phyloP scores from a whole-genome alignment of 2,329 filamentous ascomycete species.

The Stagonosporopsis rhizophila region DNA sequence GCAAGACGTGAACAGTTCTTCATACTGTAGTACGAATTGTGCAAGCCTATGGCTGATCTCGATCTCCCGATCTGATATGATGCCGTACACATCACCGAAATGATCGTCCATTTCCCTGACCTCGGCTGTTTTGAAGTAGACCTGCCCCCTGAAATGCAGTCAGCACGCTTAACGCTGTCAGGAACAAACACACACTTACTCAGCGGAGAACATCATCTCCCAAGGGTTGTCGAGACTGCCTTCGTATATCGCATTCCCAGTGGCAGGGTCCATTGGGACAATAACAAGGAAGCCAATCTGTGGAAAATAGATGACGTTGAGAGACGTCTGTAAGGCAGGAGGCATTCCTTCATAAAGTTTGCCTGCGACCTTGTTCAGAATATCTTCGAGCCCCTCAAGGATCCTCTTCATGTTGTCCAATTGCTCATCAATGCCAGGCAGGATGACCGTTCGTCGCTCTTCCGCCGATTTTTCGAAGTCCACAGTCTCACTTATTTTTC shows the following conservation, averaged over 20 bases:
- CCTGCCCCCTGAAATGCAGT: slow-evolving; percentile 54
- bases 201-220: slow-evolving; percentile 78
- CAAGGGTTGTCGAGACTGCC: slow-evolving; percentile 69
- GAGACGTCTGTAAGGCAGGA: slow-evolving; percentile 57
- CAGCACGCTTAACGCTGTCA: neutral
- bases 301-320: slow-evolving; percentile 88
- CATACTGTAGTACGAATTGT: slow-evolving; percentile 71
- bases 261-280: slow-evolving; percentile 67
- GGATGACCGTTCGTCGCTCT: slow-evolving; percentile 75
- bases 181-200: slow-evolving; percentile 41
- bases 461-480: slow-evolving; percentile 81
- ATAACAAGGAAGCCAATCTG: slow-evolving; percentile 90
- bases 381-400: slow-evolving; percentile 77
- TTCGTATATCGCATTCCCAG: slow-evolving; percentile 67
- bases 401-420: slow-evolving; percentile 79
- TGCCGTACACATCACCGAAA: slow-evolving; percentile 83
- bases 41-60: slow-evolving; percentile 83
- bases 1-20: slow-evolving; percentile 69
- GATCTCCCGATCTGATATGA: slow-evolving; percentile 90
- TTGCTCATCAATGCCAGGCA: slow-evolving; percentile 71
- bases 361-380: slow-evolving; percentile 72
- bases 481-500: slow-evolving; percentile 72
- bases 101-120: slow-evolving; percentile 83
- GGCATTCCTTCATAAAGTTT: slow-evolving; percentile 71
- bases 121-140: slow-evolving; percentile 85